Percentiles rank a stretch among this genome's conserved stretches.
phyloP scores from a whole-genome alignment of 495 filamentous ascomycete genomes.

The Cladorrhinum samala region DNA sequence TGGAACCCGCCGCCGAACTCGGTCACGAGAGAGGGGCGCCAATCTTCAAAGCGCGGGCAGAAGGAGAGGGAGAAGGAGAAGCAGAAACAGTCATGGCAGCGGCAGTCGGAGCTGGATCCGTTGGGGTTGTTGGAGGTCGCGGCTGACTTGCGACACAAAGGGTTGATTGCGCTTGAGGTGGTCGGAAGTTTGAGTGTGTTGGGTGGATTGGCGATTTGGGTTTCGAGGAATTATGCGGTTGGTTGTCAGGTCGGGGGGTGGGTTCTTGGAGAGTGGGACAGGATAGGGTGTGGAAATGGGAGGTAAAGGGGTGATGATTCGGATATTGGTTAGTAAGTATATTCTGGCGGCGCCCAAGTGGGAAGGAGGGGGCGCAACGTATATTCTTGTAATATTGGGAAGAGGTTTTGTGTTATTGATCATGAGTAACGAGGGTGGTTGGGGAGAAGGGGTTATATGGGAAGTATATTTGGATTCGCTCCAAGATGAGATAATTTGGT shows the following conservation, averaged over 20 bases:
- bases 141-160: constrained; percentile 58
- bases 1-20: too few relatives aligned
- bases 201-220: constrained; percentile 66
- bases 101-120: constrained; percentile 54
- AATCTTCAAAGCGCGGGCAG: neutral
- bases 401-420: too few relatives aligned
- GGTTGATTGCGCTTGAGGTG: constrained; percentile 69
- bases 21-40: too few relatives aligned
- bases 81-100: constrained; percentile 34
- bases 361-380: too few relatives aligned
- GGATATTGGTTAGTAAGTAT: too few relatives aligned
- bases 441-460: too few relatives aligned
- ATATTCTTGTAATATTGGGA: too few relatives aligned
- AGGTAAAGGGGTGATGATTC: too few relatives aligned
- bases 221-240: constrained; percentile 29
- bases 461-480: too few relatives aligned
- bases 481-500: too few relatives aligned
- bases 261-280: constrained; percentile 26
- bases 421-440: too few relatives aligned
- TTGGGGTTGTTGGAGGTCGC: constrained; percentile 66
- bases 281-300: constrained; percentile 22
- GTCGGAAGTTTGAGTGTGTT: constrained; percentile 69
- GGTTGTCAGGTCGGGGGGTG: constrained; percentile 19
- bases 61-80: neutral
- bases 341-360: too few relatives aligned